A percentile compares a stretch with the other conserved stretches of the same genome.
These are phyloP conservation scores for Thelephora terrestris DNA, from an alignment of 1,284 basidiomycete species.

Conservation along the genomic window DNA sequence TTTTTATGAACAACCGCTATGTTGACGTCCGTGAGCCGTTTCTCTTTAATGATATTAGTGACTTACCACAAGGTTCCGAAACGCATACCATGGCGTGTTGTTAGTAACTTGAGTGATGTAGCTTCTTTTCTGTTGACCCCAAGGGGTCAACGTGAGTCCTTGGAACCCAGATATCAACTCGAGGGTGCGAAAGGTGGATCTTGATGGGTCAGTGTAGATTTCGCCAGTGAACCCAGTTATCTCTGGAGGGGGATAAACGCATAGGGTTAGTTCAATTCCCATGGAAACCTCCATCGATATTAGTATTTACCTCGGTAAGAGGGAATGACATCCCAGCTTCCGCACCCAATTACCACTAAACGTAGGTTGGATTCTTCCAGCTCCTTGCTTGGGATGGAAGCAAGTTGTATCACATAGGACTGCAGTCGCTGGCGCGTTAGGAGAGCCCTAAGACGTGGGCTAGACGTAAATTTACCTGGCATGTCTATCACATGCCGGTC, in stretches of 20 bases:
- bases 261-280: background rate
- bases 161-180: no score
- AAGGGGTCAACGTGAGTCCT: slow-evolving; percentile 40
- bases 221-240: slow-evolving; percentile 35
- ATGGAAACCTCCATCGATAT: background rate
- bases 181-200: slow-evolving; percentile 40
- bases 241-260: slow-evolving; percentile 23
- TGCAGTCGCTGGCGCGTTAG: slow-evolving; percentile 16
- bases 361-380: slow-evolving; percentile 32
- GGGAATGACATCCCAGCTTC: slow-evolving; percentile 44
- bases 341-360: slow-evolving; percentile 53
- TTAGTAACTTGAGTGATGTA: slow-evolving; percentile 29
- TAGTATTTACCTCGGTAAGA: slow-evolving; percentile 37
- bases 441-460: slow-evolving; percentile 7
- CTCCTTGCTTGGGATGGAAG: slow-evolving; percentile 31
- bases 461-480: slow-evolving; percentile 26
- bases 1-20: slow-evolving; percentile 34
- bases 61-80: background rate
- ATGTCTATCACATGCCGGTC: slow-evolving; percentile 20
- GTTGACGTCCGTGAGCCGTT: background rate
- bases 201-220: slow-evolving; percentile 50
- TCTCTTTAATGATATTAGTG: background rate
- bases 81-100: slow-evolving; percentile 11
- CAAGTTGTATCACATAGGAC: slow-evolving; percentile 45
- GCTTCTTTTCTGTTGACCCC: slow-evolving; percentile 33